These are phyloP conservation scores for Apiospora phragmitis DNA, from an alignment of 2,329 filamentous ascomycete genomes.

Conservation along the genomic window DNA sequence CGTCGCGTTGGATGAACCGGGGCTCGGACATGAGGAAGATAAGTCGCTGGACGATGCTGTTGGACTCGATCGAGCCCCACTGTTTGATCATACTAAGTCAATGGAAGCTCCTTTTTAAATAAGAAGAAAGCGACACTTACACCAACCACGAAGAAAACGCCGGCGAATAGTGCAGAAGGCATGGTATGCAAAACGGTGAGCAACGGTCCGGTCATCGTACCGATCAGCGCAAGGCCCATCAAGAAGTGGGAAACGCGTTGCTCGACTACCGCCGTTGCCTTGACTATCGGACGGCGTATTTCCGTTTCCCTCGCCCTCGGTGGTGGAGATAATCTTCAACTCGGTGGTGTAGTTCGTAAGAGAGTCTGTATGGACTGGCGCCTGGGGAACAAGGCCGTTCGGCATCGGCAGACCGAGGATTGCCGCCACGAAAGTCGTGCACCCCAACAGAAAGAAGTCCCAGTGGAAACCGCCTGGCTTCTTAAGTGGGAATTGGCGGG, in stretches of 20 bases:
- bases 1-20: slow-evolving; percentile 46
- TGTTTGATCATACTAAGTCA: slow-evolving; percentile 14
- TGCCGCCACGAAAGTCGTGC: slow-evolving; percentile 54
- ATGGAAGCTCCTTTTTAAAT: neutral
- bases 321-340: slow-evolving; percentile 41
- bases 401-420: slow-evolving; percentile 58
- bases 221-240: slow-evolving; percentile 54
- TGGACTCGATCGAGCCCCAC: slow-evolving; percentile 50
- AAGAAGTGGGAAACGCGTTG: slow-evolving; percentile 57
- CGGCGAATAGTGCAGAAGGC: slow-evolving; percentile 53
- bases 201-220: slow-evolving; percentile 57
- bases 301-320: slow-evolving; percentile 39
- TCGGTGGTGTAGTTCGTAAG: slow-evolving; percentile 43
- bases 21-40: slow-evolving; percentile 48
- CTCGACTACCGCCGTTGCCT: slow-evolving; percentile 51
- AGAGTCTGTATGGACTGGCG: slow-evolving; percentile 58
- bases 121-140: slow-evolving; percentile 32
- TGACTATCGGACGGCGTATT: slow-evolving; percentile 43
- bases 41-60: slow-evolving; percentile 53
- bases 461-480: slow-evolving; percentile 63
- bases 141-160: slow-evolving; percentile 60
- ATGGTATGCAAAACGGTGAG: slow-evolving; percentile 54
- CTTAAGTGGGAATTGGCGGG: slow-evolving; percentile 53
- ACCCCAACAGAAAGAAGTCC: slow-evolving; percentile 59
- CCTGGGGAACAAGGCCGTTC: slow-evolving; percentile 57